Base-by-base conservation (phyloP, 805 yeast genomes). In the Candida hispaniensis region DNA sequence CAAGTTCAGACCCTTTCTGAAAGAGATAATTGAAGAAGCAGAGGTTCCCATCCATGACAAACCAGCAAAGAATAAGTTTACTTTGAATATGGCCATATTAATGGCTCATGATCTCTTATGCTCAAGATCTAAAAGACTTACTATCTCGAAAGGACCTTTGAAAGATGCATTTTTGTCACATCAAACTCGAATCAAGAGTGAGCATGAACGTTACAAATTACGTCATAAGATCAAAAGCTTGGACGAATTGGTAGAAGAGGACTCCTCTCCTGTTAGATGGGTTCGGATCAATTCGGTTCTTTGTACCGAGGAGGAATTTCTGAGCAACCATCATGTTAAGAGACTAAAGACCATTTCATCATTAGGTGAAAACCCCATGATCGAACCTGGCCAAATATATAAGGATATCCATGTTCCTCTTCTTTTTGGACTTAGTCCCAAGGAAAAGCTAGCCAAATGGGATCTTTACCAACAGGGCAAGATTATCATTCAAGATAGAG, bases 401-500 rank as follows among this genome's bases (percentile, higher is more conserved):
- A 63, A 68, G 36, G 99, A 91, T 56, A 69, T 63, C 22, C 73
- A 63, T 51, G 73, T 91, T 16, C 81, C 86, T 2, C 63, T 79
- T 43, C 61, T 91, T 11, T 86, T 69, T 55, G 97, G 96, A 5
- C 66, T 88, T 4, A 78, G 78, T 44, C 93, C 94, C 7, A 61
- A 66, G 23, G 88, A 78, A 38, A 70, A 71, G 41, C 56, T 91
- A 12, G 75, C 85, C 14, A 55, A 70, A 2, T 67, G 78, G n/a
- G 69, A 69, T 16, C 69, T 79, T 1, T 91, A 91, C 54, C 61
- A 69, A 35, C 59, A 62, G 8, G 98, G 98, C 0, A 66, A 75
- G 35, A 61, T 88, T 10, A 86, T 91, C 38, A 81, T 91, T 41
- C 99, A 91, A 58, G 98, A 91, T 52, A 64, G 98, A 34, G 95